phyloP scores from a whole-genome alignment of 1,284 basidiomycete genomes.

The Takashimella tepidaria region DNA sequence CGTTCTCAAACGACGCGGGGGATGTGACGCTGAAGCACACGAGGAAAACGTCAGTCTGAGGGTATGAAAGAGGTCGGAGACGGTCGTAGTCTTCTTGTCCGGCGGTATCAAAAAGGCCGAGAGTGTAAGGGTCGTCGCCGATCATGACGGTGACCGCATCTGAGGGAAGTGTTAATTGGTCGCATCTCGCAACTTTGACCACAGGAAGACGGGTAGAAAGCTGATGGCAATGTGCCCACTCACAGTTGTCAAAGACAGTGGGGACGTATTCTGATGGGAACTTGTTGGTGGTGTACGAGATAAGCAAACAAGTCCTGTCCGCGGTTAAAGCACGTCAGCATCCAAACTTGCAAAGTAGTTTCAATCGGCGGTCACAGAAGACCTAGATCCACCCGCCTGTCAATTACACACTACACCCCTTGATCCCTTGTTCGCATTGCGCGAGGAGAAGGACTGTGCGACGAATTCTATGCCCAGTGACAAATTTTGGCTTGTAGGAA shows the following conservation, averaged over 20 bases:
- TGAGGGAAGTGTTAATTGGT: too few species aligned
- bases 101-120: constrained; percentile 97
- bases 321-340: constrained; percentile 8
- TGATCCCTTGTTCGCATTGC: too few species aligned
- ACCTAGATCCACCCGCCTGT: too few species aligned
- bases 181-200: too few species aligned
- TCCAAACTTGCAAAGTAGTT: too few species aligned
- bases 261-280: constrained; percentile 99
- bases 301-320: constrained; percentile 91
- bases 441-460: too few species aligned
- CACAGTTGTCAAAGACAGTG: constrained; percentile 62
- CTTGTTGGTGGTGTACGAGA: constrained; percentile 99
- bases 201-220: too few species aligned
- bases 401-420: too few species aligned
- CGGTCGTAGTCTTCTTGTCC: constrained; percentile 99
- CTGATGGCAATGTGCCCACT: constrained; percentile 30
- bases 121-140: constrained; percentile 97
- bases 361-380: too few species aligned
- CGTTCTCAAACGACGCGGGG: constrained; percentile 98
- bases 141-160: constrained; percentile 99
- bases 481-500: too few species aligned
- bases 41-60: constrained; percentile 98
- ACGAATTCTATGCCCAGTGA: too few species aligned
- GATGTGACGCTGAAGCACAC: constrained; percentile 99
- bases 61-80: constrained; percentile 96